Evolutionary conservation across 805 yeast genomes (phyloP).

Genomic region (Starmera dryadoides): DNA sequence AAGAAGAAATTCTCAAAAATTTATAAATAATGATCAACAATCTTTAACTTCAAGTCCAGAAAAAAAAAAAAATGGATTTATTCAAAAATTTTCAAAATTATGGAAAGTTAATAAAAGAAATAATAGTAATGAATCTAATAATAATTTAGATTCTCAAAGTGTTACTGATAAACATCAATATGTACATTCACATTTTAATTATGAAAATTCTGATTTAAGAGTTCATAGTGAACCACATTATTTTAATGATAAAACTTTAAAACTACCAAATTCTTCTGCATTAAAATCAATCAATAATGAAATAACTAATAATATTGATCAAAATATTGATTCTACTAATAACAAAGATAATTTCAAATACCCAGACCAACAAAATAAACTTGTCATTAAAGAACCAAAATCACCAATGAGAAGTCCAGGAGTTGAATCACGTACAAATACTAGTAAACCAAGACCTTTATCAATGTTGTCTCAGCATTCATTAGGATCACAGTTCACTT

Average conservation of each 20-base stretch:
- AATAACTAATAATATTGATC: not conserved
- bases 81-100: conserved; percentile 25
- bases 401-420: conserved; percentile 14
- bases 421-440: not conserved
- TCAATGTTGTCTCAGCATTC: conserved; percentile 48
- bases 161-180: too few relatives aligned
- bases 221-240: not conserved
- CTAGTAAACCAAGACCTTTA: conserved; percentile 33
- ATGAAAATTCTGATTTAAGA: not conserved
- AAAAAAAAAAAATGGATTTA: conserved; percentile 22
- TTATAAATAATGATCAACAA: too few relatives aligned
- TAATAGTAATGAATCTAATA: conserved; percentile 2
- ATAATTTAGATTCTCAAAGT: not conserved
- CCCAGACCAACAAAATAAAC: conserved; percentile 13
- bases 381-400: conserved; percentile 24
- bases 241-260: too few relatives aligned
- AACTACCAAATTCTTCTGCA: not conserved
- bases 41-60: too few relatives aligned
- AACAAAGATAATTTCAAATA: not conserved
- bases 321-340: not conserved
- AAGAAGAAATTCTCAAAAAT: too few relatives aligned
- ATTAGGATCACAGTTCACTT: conserved; percentile 36
- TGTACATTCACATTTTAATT: too few relatives aligned
- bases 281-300: not conserved
- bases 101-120: conserved; percentile 19